Evolutionary conservation across 1,139 yeast species (phyloP), one percentile per base, ranked within the genome.

Genomic region (Lodderomyces margitis): DNA sequence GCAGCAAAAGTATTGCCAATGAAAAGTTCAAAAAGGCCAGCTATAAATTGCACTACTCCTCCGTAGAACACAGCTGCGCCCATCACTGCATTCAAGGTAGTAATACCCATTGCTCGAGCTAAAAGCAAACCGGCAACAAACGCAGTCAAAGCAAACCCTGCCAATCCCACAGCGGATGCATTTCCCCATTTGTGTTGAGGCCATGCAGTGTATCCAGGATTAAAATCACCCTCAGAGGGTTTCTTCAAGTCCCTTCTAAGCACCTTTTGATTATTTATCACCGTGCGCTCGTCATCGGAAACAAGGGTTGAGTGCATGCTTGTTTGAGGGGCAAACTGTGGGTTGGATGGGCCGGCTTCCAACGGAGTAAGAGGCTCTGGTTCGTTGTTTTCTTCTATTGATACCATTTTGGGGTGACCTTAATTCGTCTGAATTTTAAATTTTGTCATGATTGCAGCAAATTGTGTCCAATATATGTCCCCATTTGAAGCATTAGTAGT

Each of bases 111-210:
- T 12, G 76, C 75, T 44, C 55, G 60, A 16, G 70, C 69, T 38
- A 69, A 64, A 47, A 46, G 55, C 55, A 80, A 66, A 1, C 75
- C 70, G 43, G 74, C 62, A 11, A 68, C 67, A 51, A 80, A 70
- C 1, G 83, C 75, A 24, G 78, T 69, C 46, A 74, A 52, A 16
- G 74, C 68, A 59, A 78, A 81, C 2, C 77, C 79, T 20, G 75
- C 66, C 43, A 80, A 66, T 2, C 86, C 87, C 46, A 80, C 61
- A 3, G 87, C 85, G 20, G 80, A 77, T 1, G 87, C 83, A 52
- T 81, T 80, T 28, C 75, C 85, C 45, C 71, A 61, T 39, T 64
- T 51, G 39, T 64, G 56, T 19, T 47, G 50, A 19, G 74, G 70
- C 40, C 56, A 61, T 5, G 68, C 64, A 0, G 64, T 43, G 15